Base-by-base conservation (phyloP, 2,329 filamentous ascomycete genomes). In the Neofusicoccum laricinum region DNA sequence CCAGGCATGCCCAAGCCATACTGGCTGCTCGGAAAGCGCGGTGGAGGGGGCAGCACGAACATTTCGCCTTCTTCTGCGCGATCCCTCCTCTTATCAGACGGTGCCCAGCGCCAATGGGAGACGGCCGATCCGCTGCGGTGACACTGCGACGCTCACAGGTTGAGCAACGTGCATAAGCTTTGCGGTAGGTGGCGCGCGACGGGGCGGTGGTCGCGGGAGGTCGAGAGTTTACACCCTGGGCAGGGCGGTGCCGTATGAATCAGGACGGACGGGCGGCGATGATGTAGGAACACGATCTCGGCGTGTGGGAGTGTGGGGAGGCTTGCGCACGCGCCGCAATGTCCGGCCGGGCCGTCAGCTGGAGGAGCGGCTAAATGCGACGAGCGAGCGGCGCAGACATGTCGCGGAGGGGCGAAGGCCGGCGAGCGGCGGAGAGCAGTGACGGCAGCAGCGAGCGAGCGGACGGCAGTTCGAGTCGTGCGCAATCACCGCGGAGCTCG, bases 11-110 rank as follows among this genome's bases (percentile, higher is more conserved):
- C 63, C 53, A 64, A 38, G 63, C 63, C 63, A 61, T 90, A 90
- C 68, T 89, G 87, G 72, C 86, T 84, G 69, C 87, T 86, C 64
- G 91, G 90, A 81, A 96, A 97, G 34, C 63, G 63, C 43, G 63
- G 63, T 30, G 63, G 53, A 59, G 63, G 63, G 45, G 63, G 63
- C 49, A 64, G 63, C 45, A 64, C 61, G 40, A 63, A 63, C 61
- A 63, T 63, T 15, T 53, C 40, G 61, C 41, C 40, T 21, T 48
- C 40, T 46, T 43, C 61, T 63, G 19, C 49, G 36, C 48, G 19
- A 51, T 36, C 12, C 14, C 50, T 53, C 17, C 45, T 25, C 62
- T 64, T 58, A 64, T 64, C 62, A 49, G 62, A 38, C 14, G 40
- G 32, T 57, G 43, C 40, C 12, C 51, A 50, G 51, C 51, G 53